phyloP scores from a whole-genome alignment of 1,284 basidiomycete species.

The Microbotryum intermedium region DNA sequence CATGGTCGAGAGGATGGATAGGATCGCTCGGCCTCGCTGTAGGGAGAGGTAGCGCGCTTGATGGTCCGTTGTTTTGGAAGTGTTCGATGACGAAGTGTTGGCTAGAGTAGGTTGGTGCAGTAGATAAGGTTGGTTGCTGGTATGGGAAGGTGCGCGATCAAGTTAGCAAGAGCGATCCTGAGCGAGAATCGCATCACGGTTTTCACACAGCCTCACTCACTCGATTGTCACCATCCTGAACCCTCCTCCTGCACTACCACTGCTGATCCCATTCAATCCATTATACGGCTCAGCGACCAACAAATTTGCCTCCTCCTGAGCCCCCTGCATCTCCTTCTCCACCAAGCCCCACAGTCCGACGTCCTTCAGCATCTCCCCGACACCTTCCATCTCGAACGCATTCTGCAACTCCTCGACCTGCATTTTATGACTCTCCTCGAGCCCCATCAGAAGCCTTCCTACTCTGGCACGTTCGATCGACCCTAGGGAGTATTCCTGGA shows the following conservation, averaged over 20 bases:
- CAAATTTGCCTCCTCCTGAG: background rate
- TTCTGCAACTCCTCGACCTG: background rate
- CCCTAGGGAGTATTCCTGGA: too few relatives aligned
- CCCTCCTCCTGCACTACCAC: background rate
- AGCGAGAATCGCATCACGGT: background rate
- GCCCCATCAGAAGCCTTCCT: background rate
- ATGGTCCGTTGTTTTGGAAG: background rate
- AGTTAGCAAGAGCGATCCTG: background rate
- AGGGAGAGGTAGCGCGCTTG: background rate
- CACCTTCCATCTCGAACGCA: constrained; percentile 9
- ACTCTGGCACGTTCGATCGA: background rate
- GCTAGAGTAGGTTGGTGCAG: constrained; percentile 6
- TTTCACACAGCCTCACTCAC: constrained; percentile 4
- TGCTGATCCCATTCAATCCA: background rate
- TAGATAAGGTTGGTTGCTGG: constrained; percentile 24
- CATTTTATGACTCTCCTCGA: background rate
- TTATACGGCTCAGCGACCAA: background rate
- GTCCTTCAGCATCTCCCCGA: constrained; percentile 8
- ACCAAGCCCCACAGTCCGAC: constrained; percentile 15
- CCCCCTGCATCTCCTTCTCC: background rate
- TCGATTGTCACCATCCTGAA: constrained; percentile 18
- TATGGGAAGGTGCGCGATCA: too few relatives aligned
- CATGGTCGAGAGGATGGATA: constrained; percentile 14
- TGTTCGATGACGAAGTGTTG: background rate
- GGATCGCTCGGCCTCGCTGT: constrained; percentile 11